A percentile compares a stretch with the other conserved stretches of the same genome.
These are phyloP conservation scores for Cytospora piceicola DNA, from an alignment of 2,329 filamentous ascomycete genomes.

Conservation along the genomic window DNA sequence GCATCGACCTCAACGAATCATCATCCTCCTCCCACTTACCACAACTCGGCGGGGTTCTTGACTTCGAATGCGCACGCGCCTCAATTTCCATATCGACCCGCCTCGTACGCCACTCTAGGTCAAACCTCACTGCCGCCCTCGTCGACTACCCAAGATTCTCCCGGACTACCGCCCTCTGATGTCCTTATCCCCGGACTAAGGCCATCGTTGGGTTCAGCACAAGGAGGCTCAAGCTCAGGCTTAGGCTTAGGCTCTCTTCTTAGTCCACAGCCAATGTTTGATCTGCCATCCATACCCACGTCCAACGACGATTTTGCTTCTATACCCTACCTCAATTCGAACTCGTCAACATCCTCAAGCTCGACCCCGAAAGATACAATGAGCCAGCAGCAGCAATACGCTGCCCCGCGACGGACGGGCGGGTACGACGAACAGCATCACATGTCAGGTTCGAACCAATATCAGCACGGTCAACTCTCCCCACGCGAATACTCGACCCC, in stretches of 20 bases:
- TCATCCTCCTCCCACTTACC: conserved; percentile 2
- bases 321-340: conserved; percentile 27
- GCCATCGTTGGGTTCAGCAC: not conserved
- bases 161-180: conserved; percentile 14
- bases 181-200: conserved; percentile 16
- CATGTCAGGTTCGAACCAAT: conserved; percentile 52
- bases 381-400: conserved; percentile 42
- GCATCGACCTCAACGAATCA: conserved; percentile 18
- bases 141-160: conserved; percentile 14
- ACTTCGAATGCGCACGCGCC: conserved; percentile 3
- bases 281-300: conserved; percentile 30
- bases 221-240: not conserved
- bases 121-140: conserved; percentile 7
- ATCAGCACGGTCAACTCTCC: conserved; percentile 48
- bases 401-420: conserved; percentile 44
- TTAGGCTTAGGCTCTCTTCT: conserved; percentile 11
- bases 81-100: not conserved
- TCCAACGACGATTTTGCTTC: conserved; percentile 31
- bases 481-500: conserved; percentile 50
- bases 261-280: conserved; percentile 24
- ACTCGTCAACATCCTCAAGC: conserved; percentile 2
- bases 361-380: conserved; percentile 34
- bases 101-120: conserved; percentile 3
- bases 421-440: conserved; percentile 55
- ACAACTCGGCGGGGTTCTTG: conserved; percentile 11